These are phyloP conservation scores for Skeletonema potamos DNA, from an alignment of 108 stramenopile species.

Conservation along the genomic window DNA sequence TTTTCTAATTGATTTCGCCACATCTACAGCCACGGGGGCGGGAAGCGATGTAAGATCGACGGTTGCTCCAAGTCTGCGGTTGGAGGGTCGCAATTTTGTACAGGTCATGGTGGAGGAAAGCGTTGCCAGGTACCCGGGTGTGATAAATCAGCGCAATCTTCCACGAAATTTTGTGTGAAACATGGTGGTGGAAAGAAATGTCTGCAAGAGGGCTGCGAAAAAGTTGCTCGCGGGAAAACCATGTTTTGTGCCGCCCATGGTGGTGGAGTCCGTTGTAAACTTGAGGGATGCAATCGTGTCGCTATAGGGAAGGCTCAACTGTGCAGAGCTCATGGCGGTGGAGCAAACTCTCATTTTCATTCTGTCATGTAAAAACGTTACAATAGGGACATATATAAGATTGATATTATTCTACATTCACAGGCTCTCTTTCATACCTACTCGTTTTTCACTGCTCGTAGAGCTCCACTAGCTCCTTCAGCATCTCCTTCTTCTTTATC, in stretches of 20 bases:
- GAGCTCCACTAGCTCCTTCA: slow-evolving; percentile 30
- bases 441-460: slow-evolving; percentile 15
- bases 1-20: neutral
- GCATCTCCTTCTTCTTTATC: slow-evolving; percentile 60
- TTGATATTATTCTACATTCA: neutral
- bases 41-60: slow-evolving; percentile 87
- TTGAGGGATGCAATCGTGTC: slow-evolving; percentile 92
- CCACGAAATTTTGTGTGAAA: slow-evolving; percentile 94
- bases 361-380: neutral
- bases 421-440: neutral
- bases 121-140: slow-evolving; percentile 88
- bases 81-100: slow-evolving; percentile 93
- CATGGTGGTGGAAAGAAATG: slow-evolving; percentile 99
- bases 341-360: slow-evolving; percentile 16
- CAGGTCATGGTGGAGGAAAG: slow-evolving; percentile 95
- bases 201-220: slow-evolving; percentile 67
- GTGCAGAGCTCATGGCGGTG: slow-evolving; percentile 94
- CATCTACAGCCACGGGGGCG: slow-evolving; percentile 86
- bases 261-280: slow-evolving; percentile 93
- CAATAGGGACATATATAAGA: neutral
- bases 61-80: slow-evolving; percentile 97
- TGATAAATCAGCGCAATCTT: slow-evolving; percentile 93
- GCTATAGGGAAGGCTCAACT: slow-evolving; percentile 93
- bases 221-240: slow-evolving; percentile 87
- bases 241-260: slow-evolving; percentile 93